Evolutionary conservation across 176 grass and related monocot genomes (phyloP), one percentile per base, ranked within the genome.

Genomic region (Avena eriantha): DNA sequence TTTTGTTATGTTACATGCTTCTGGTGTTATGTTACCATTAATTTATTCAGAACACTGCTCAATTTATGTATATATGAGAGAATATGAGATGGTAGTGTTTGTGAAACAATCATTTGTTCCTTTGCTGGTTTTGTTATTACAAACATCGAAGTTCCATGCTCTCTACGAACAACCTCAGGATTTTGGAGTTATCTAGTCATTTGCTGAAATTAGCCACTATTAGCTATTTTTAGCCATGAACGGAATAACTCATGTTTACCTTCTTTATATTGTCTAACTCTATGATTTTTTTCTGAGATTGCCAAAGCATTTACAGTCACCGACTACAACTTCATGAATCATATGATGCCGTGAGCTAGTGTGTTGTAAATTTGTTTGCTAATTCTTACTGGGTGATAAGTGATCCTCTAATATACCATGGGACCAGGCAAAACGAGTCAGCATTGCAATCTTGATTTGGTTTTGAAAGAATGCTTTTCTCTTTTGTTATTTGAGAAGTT

Each of bases 11-110:
- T 47, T 84, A 8, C 26, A 36, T 58, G 18, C 55, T 22, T 77
- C 31, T 35, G 8, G 35, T 50, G 9, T 54, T 69, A 51, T 70
- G 4, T 57, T 57, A 72, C 66, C 19, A 2, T 61, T 82, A 46
- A 45, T 79, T 78, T 76, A 18, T 76, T 75, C 61, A 22, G 43
- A 41, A 39, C n/a, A 83, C 72, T 31, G 1, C 26, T 73, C 34
- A 51, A 50, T 68, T 51, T 80, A 66, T 5, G 29, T 45, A 65
- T 84, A 29, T 65, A 5, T 10, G 7, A 2, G 22, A 36, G 7
- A 33, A 72, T 73, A 56, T 46, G 67, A 81, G 29, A 82, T 54
- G 64, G 69, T 63, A 73, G 16, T 15, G 33, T 81, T 60, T 31
- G 76, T 69, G 24, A 81, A 81, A 19, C 24, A 80, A 16, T 17